These are phyloP conservation scores for Coemansia sp. DNA, from an alignment of 192 early-diverging fungal genomes.

Conservation along the genomic window DNA sequence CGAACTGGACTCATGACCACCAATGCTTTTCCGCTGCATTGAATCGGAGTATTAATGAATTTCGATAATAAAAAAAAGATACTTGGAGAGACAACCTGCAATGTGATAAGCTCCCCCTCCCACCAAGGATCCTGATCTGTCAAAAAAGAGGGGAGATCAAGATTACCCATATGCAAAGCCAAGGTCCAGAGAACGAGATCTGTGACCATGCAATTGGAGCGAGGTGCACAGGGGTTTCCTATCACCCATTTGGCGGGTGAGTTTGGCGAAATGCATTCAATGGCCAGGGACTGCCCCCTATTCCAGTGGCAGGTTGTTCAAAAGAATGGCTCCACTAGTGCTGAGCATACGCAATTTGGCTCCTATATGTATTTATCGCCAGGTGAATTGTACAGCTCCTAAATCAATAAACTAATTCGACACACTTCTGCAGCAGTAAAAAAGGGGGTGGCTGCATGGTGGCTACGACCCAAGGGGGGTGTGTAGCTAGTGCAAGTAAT, in stretches of 20 bases:
- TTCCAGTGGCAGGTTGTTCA: conserved; percentile 32
- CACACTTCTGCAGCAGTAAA: too few species aligned
- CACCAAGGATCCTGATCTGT: too few species aligned
- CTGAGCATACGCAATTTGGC: conserved; percentile 26
- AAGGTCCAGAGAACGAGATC: too few species aligned
- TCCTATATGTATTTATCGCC: conserved; percentile 48
- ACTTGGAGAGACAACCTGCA: neutral
- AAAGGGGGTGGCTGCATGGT: neutral
- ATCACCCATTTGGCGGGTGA: conserved; percentile 66
- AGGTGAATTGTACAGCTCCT: conserved; percentile 19
- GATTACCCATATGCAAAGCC: too few species aligned
- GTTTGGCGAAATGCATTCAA: conserved; percentile 70
- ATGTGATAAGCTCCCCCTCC: too few species aligned
- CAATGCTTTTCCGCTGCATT: conserved; percentile 11
- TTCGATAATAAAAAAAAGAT: neutral
- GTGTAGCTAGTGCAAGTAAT: neutral
- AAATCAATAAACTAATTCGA: too few species aligned
- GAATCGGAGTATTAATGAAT: too few species aligned
- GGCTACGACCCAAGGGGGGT: neutral
- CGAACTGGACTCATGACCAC: neutral
- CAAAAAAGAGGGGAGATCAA: too few species aligned
- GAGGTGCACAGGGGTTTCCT: too few species aligned
- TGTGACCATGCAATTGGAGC: too few species aligned
- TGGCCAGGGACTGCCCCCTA: conserved; percentile 62
- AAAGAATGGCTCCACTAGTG: neutral